These are phyloP conservation scores for Saturnispora sanitii DNA, from an alignment of 805 yeast species.

Conservation along the genomic window DNA sequence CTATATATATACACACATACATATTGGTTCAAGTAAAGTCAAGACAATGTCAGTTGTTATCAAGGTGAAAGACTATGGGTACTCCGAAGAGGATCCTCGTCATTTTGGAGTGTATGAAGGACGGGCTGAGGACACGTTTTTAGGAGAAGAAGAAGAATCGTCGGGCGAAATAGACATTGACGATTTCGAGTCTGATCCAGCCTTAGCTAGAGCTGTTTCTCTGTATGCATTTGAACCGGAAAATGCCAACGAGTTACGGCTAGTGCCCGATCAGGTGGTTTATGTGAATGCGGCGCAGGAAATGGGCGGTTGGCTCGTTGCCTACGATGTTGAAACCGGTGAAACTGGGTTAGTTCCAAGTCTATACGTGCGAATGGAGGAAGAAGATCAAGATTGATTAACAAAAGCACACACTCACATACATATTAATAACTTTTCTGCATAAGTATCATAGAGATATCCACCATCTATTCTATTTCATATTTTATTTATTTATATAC, in stretches of 20 bases:
- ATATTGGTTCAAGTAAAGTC: too few species aligned
- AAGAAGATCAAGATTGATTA: slow-evolving; percentile 19
- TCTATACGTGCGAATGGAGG: slow-evolving; percentile 62
- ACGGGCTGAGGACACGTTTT: not conserved
- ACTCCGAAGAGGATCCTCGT: slow-evolving; percentile 56
- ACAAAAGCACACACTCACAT: too few species aligned
- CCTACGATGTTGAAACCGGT: slow-evolving; percentile 64
- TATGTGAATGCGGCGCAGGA: slow-evolving; percentile 56
- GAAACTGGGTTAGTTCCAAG: slow-evolving; percentile 92
- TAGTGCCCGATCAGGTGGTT: slow-evolving; percentile 72
- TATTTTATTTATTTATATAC: not conserved
- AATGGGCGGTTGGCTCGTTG: slow-evolving; percentile 82
- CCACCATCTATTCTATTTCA: too few species aligned
- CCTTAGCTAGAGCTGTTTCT: slow-evolving; percentile 54
- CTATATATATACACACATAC: too few species aligned
- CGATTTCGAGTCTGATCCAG: slow-evolving; percentile 16
- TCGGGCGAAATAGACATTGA: slow-evolving; percentile 13
- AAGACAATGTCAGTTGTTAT: not conserved
- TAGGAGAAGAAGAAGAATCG: not conserved
- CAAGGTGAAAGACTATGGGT: slow-evolving; percentile 68
- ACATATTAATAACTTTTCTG: too few species aligned
- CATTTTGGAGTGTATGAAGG: slow-evolving; percentile 42
- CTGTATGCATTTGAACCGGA: slow-evolving; percentile 86
- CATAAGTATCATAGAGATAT: too few species aligned
- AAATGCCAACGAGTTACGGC: slow-evolving; percentile 80